A percentile compares a stretch with the other conserved stretches of the same genome.
Evolutionary conservation across 2,329 filamentous ascomycete genomes (phyloP).

Genomic region (Alternaria consortialis): DNA sequence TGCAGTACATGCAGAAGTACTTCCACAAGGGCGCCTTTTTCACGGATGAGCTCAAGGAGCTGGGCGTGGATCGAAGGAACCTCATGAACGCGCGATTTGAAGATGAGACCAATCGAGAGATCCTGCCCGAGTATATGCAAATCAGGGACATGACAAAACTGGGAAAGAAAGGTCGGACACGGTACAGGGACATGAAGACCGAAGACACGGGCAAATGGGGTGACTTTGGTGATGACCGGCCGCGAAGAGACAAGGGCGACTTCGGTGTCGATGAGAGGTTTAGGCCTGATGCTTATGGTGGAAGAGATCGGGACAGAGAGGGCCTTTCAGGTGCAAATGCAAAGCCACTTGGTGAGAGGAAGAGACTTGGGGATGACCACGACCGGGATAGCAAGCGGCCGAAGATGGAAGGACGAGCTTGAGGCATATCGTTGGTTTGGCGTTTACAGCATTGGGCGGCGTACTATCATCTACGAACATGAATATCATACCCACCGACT

Average conservation of each 20-base stretch:
- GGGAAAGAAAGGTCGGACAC: constrained; percentile 88
- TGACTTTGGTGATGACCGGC: constrained; percentile 63
- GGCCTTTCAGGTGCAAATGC: constrained; percentile 74
- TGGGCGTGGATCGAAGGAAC: constrained; percentile 80
- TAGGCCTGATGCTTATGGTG: constrained; percentile 66
- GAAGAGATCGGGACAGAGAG: constrained; percentile 45
- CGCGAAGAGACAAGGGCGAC: constrained; percentile 52
- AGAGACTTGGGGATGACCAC: constrained; percentile 53
- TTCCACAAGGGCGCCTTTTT: constrained; percentile 98
- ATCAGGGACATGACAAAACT: constrained; percentile 92
- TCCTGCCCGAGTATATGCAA: constrained; percentile 90
- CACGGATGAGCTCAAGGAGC: constrained; percentile 78
- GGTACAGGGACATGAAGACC: constrained; percentile 84
- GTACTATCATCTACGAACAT: constrained; percentile 14
- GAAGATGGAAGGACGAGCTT: constrained; percentile 48
- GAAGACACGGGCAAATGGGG: constrained; percentile 95
- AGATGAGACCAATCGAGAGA: constrained; percentile 81
- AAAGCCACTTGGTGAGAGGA: constrained; percentile 72
- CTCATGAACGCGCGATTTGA: constrained; percentile 89
- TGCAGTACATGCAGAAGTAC: constrained; percentile 93
- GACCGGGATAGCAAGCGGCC: constrained; percentile 57
- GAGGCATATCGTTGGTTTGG: constrained; percentile 4
- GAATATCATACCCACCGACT: constrained; percentile 4
- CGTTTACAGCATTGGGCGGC: constrained; percentile 20
- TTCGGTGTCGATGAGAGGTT: constrained; percentile 71